Evolutionary conservation across 2,329 filamentous ascomycete species (phyloP).

Genomic region (Davidsoniella australis): DNA sequence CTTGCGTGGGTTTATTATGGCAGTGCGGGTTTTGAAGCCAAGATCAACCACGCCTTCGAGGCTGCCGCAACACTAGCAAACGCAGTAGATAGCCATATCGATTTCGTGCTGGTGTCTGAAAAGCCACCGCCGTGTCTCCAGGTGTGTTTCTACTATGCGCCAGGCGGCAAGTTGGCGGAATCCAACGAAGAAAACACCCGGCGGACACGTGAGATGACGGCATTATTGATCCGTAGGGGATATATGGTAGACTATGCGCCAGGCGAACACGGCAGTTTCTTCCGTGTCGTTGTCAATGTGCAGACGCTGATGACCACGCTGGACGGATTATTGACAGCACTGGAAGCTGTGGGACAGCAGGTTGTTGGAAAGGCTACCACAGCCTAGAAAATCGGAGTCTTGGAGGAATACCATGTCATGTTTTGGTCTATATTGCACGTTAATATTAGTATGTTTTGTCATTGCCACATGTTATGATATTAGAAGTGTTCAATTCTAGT

Average conservation of each 20-base stretch:
- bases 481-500: no score
- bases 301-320: constrained; percentile 36
- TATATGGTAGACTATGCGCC: constrained; percentile 48
- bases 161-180: constrained; percentile 18
- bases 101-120: constrained; percentile 56
- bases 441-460: neutral
- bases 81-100: constrained; percentile 33
- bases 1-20: constrained; percentile 86
- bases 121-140: constrained; percentile 78
- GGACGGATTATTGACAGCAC: constrained; percentile 34
- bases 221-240: constrained; percentile 30
- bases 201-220: constrained; percentile 31
- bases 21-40: constrained; percentile 47
- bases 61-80: constrained; percentile 52
- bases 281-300: constrained; percentile 42
- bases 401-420: neutral
- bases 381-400: neutral
- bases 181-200: constrained; percentile 31
- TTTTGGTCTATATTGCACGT: neutral
- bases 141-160: constrained; percentile 82
- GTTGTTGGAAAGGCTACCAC: neutral
- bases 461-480: no score
- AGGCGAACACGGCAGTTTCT: constrained; percentile 36
- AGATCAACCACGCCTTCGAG: constrained; percentile 57
- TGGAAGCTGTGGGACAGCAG: constrained; percentile 29